phyloP scores from a whole-genome alignment of 257 asterid species.

The Capsicum pubescens region DNA sequence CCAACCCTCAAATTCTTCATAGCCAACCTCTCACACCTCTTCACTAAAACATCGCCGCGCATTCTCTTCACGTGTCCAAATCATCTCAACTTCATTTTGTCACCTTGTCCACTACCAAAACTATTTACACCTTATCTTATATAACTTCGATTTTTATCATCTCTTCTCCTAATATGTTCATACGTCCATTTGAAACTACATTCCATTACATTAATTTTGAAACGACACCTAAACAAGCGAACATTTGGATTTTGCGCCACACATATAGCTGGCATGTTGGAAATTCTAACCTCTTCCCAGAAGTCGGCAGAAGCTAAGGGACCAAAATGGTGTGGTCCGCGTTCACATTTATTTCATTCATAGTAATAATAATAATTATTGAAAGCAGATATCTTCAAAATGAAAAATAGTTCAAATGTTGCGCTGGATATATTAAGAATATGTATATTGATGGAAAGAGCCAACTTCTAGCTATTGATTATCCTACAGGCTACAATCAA shows the following conservation, averaged over 20 bases:
- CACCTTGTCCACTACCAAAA: too few relatives aligned
- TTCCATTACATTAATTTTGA: not conserved
- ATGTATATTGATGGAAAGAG: not conserved
- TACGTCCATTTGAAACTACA: not conserved
- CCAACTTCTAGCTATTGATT: not conserved
- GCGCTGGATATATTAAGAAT: not conserved
- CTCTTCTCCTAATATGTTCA: not conserved
- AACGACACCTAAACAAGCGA: not conserved
- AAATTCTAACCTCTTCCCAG: not conserved
- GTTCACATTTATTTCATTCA: not conserved
- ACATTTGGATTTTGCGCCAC: not conserved
- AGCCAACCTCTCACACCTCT: too few relatives aligned
- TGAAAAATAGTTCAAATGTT: not conserved
- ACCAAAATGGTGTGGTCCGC: not conserved
- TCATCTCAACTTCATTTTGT: too few relatives aligned
- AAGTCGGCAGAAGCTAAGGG: not conserved
- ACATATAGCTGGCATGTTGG: not conserved
- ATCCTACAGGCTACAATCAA: too few relatives aligned
- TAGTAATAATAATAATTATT: not conserved
- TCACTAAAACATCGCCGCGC: too few relatives aligned
- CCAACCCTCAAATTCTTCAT: too few relatives aligned
- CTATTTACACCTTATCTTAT: too few relatives aligned
- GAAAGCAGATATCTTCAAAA: not conserved
- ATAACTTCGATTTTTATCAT: too few relatives aligned
- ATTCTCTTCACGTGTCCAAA: too few relatives aligned